These are phyloP conservation scores for Firmiana major DNA, from an alignment of 345 rosid genomes.

Conservation along the genomic window DNA sequence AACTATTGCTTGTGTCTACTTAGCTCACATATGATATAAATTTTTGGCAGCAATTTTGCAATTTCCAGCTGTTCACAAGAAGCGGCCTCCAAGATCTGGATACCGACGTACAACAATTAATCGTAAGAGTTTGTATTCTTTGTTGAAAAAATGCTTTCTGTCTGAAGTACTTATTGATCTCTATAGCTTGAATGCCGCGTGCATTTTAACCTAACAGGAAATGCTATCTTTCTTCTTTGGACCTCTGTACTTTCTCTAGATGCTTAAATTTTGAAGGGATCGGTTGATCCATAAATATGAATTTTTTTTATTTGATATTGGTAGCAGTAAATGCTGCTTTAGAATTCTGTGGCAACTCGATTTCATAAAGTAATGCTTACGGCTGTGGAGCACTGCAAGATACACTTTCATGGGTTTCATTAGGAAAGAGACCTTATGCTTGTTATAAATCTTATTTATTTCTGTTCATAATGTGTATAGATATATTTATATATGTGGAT, in stretches of 20 bases:
- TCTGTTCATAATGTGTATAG: not conserved
- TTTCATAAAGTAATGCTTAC: not conserved
- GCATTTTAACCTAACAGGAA: not conserved
- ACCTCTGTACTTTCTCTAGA: not conserved
- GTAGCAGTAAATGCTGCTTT: not conserved
- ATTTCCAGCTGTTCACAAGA: constrained; percentile 74
- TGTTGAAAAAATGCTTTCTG: not conserved
- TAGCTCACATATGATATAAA: constrained; percentile 9
- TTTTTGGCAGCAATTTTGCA: constrained; percentile 78
- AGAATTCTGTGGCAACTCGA: not conserved
- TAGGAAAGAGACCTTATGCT: not conserved
- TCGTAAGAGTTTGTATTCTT: constrained; percentile 52
- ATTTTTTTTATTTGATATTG: not conserved
- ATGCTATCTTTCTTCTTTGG: not conserved
- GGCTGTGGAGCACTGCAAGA: not conserved
- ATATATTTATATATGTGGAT: constrained; percentile 17
- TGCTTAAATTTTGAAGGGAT: not conserved
- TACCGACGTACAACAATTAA: constrained; percentile 72
- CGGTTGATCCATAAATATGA: not conserved
- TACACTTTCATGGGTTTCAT: not conserved
- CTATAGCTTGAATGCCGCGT: not conserved
- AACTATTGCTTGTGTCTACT: constrained; percentile 18
- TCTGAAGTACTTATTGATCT: not conserved
- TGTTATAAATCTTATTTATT: not conserved
- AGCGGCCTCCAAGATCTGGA: constrained; percentile 73